These are phyloP conservation scores for Oehlia diaphana DNA, from an alignment of 192 early-diverging fungal species.

Conservation along the genomic window DNA sequence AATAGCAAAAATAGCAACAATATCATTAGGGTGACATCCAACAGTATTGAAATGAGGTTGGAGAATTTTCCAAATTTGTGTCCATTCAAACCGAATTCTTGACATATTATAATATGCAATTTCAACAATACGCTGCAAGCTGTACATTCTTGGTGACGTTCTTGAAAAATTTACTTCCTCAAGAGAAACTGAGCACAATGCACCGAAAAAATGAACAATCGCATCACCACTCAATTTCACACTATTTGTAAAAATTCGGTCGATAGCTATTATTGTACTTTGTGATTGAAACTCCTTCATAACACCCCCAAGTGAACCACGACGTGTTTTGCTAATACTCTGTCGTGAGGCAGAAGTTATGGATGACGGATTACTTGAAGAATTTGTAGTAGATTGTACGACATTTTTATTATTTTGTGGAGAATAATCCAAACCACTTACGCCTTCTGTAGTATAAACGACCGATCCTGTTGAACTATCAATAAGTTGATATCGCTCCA, in stretches of 20 bases:
- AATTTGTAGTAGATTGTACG: slow-evolving; percentile 5
- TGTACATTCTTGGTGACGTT: slow-evolving; percentile 76
- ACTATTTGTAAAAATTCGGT: slow-evolving; percentile 84
- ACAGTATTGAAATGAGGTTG: slow-evolving; percentile 84
- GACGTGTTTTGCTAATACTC: slow-evolving; percentile 36
- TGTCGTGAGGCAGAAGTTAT: slow-evolving; percentile 3
- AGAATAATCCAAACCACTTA: slow-evolving; percentile 45
- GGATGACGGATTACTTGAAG: not conserved
- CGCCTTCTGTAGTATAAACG: slow-evolving; percentile 37
- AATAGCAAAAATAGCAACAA: slow-evolving; percentile 83
- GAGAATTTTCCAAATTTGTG: slow-evolving; percentile 85
- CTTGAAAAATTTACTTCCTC: slow-evolving; percentile 78
- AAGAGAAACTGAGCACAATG: slow-evolving; percentile 83
- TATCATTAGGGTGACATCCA: slow-evolving; percentile 73
- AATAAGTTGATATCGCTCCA: slow-evolving; percentile 84
- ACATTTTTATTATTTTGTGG: slow-evolving; percentile 23
- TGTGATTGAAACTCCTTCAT: slow-evolving; percentile 71
- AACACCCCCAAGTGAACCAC: slow-evolving; percentile 38
- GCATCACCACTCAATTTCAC: slow-evolving; percentile 75
- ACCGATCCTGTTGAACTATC: slow-evolving; percentile 47
- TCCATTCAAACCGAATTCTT: slow-evolving; percentile 94
- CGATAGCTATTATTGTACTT: slow-evolving; percentile 80
- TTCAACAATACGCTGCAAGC: slow-evolving; percentile 91
- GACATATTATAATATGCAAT: slow-evolving; percentile 97
- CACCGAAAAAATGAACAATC: slow-evolving; percentile 85